Evolutionary conservation across 2,329 filamentous ascomycete species (phyloP), one percentile per base, ranked within the genome.

Genomic region (Arthrobotrys pseudoclavata): DNA sequence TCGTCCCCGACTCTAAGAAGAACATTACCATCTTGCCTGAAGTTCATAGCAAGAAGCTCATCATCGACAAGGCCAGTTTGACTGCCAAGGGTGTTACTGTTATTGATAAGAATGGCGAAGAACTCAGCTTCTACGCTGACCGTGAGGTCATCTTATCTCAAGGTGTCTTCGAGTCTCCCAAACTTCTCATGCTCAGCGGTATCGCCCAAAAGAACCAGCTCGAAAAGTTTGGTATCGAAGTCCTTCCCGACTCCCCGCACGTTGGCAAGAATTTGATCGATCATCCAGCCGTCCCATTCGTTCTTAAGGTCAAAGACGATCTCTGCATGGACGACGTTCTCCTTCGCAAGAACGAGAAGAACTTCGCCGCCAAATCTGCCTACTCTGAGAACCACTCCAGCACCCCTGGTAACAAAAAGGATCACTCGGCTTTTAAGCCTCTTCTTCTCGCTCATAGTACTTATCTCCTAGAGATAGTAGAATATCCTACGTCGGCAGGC

Each of bases 81-180:
- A 84, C 82, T 7, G 84, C 83, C 18, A 83, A 83, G 7, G 87
- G 87, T 18, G 86, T 89, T 1, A 85, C 84, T 9, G 85, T 87
- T 10, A 84, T 87, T 55, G 84, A 82, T 7, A 80, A 83, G 2
- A 80, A 82, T 12, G 85, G 84, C 24, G 77, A 85, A 13, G 84
- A 86, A 62, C 83, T 86, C 31, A 85, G 81, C 34, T 84, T 89
- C 77, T 83, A 82, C 5, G 87, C 88, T 42, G 85, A 82, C 24
- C 83, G 83, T 34, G 88, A 89, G 79, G 83, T 85, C 1, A 85
- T 86, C 47, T 70, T 89, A 1, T 84, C 87, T 0, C 86, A 85
- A 1, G 88, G 88, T 5, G 83, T 85, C 1, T 87, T 87, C 80
- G 87, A 88, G 80, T 85, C 86, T 0, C 87, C 88, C 0, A 86